Evolutionary conservation across 257 asterid genomes (phyloP), one percentile per base, ranked within the genome.

Genomic region (Solanum chaucha): DNA sequence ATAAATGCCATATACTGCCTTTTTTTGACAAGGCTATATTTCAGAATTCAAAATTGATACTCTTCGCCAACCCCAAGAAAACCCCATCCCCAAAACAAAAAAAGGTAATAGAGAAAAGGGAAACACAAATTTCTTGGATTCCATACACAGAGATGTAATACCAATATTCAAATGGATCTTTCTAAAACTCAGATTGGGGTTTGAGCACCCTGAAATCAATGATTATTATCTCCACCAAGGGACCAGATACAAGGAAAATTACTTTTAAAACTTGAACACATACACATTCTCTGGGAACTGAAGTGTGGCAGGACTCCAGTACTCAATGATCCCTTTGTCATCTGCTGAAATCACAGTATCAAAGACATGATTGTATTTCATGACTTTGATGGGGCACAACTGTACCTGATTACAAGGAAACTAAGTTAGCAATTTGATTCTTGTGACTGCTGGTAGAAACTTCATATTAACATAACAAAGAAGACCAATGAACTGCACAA

Each of bases 311-410:
- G 99, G 99, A 89, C 88, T 91, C 99, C 99, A 97, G 91, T 97
- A 97, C 86, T 97, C 99, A 87, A 97, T 93, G 80, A 96, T 94
- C 87, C 99, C 99, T 91, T 91, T 97, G 84, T 94, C 98, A 80
- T 97, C 99, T 82, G 98, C 99, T 86, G 99, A 97, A 61, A 97
- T 92, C 90, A 96, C 99, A 41, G 94, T 89, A 88, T 97, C 97
- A 86, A 89, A 93, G 84, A 92, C 95, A 80, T 92, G 95, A 93
- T 97, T 97, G 98, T 93, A 96, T 92, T 95, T 97, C 99, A 97
- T 96, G 81, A 89, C 93, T 91, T 90, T 95, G 75, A 95, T 89
- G 15, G 98, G 96, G 86, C 95, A 95, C 88, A 93, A 84, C 86
- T 97, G 98, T 88, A 97, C 90, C 99, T 97, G 95, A 85, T 65